phyloP scores from a whole-genome alignment of 768 basidiomycete species.

The Suillus subluteus region DNA sequence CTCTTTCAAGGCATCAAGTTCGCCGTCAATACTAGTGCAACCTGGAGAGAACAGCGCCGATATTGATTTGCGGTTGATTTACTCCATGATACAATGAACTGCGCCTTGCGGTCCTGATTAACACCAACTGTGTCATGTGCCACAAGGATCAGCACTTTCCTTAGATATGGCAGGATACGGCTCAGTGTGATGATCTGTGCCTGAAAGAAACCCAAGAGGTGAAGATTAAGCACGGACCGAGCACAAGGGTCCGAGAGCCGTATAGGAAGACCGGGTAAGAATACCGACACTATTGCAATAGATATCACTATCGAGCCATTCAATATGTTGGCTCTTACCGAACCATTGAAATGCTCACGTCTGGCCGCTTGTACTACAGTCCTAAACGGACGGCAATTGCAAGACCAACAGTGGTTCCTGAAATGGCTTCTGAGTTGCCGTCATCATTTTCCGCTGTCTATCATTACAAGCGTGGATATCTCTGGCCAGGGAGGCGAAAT shows the following conservation, averaged over 20 bases:
- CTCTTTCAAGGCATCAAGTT: background rate
- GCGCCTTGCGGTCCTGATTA: background rate
- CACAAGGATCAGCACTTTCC: background rate
- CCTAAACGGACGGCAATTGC: background rate
- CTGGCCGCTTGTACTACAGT: background rate
- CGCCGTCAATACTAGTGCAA: background rate
- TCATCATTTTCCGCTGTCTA: constrained; percentile 1
- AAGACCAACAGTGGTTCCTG: background rate
- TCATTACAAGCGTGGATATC: background rate
- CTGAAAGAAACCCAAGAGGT: background rate
- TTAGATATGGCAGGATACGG: background rate
- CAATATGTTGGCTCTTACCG: background rate
- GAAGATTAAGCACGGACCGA: constrained; percentile 1
- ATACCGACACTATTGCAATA: constrained; percentile 3
- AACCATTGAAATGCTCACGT: background rate
- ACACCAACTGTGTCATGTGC: background rate
- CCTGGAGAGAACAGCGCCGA: background rate
- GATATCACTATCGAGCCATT: background rate
- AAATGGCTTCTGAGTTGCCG: background rate
- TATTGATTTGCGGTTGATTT: background rate
- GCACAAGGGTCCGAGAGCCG: constrained; percentile 6
- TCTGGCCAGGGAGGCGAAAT: background rate
- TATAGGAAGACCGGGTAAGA: constrained; percentile 7
- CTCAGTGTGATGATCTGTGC: background rate
- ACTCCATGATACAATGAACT: background rate